Conservation (phyloP, 108 stramenopile species). For the Cyclotella atomus region DNA sequence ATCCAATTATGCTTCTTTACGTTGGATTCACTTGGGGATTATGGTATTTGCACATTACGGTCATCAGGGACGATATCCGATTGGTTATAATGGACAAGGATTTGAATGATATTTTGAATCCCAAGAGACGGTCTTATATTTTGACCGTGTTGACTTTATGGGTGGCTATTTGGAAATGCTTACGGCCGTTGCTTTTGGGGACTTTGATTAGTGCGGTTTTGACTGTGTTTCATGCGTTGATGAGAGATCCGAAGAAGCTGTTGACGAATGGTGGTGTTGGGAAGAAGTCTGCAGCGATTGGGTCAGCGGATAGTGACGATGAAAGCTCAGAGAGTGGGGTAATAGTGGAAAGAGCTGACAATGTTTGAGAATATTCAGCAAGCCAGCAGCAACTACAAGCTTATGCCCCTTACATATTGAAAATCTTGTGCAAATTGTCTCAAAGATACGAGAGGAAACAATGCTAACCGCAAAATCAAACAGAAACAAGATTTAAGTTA, state of each 20-base stretch:
- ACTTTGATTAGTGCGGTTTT: constrained; percentile 63
- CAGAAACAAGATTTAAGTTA: constrained; percentile 13
- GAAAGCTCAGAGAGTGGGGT: constrained; percentile 48
- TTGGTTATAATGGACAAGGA: constrained; percentile 65
- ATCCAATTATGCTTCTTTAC: constrained; percentile 79
- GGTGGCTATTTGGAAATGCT: constrained; percentile 78
- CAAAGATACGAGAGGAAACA: too few species aligned
- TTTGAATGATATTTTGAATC: constrained; percentile 66
- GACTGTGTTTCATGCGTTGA: constrained; percentile 71
- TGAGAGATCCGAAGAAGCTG: constrained; percentile 85
- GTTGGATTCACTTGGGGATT: constrained; percentile 62
- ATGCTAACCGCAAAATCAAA: too few species aligned
- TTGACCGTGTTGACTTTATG: constrained; percentile 61
- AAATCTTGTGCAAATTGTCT: too few species aligned
- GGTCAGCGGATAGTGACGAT: constrained; percentile 51
- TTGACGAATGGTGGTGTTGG: constrained; percentile 37
- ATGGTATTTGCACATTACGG: constrained; percentile 69
- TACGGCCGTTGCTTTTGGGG: constrained; percentile 64
- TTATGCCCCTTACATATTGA: too few species aligned
- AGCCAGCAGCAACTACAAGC: too few species aligned
- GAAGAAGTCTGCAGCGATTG: constrained; percentile 6
- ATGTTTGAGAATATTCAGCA: constrained; percentile 19
- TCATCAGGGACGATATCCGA: constrained; percentile 68
- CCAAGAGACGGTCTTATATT: constrained; percentile 64
- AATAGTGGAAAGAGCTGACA: constrained; percentile 40